Conservation (phyloP, 75 land plant species). For the Picea sitchensis region DNA sequence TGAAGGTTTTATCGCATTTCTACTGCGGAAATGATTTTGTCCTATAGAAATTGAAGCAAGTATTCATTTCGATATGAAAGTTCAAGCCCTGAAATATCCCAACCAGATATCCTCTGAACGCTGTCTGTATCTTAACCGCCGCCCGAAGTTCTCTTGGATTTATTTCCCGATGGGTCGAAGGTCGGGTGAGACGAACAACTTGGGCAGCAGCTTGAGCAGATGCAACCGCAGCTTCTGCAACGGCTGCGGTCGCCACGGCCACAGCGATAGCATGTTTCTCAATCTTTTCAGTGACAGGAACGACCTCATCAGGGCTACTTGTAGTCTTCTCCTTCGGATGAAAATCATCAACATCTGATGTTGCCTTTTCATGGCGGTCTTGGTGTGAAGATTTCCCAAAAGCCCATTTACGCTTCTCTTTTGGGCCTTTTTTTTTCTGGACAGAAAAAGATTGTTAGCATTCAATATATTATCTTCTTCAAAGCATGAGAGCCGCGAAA, state of each 20-base stretch:
- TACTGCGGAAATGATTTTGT: no score
- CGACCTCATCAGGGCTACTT: background rate
- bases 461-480: background rate
- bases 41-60: no score
- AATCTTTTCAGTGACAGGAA: constrained; percentile 2
- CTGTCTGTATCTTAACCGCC: constrained; percentile 69
- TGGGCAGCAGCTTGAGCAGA: constrained; percentile 63
- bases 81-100: background rate
- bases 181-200: constrained; percentile 46
- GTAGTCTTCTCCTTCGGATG: constrained; percentile 3
- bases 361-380: background rate
- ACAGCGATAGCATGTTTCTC: constrained; percentile 55
- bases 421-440: constrained; percentile 20
- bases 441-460: background rate
- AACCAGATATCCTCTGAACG: constrained; percentile 88
- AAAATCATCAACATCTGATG: background rate
- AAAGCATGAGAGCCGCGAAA: background rate
- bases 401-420: constrained; percentile 49
- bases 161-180: constrained; percentile 7
- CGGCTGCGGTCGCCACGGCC: constrained; percentile 61
- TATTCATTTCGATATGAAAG: no score
- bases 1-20: no score
- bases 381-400: constrained; percentile 37
- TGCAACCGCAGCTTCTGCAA: constrained; percentile 68
- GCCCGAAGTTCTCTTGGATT: constrained; percentile 39